Evolutionary conservation across 768 basidiomycete species (phyloP).

Genomic region (Rhodosporidiobolus odoratus): DNA sequence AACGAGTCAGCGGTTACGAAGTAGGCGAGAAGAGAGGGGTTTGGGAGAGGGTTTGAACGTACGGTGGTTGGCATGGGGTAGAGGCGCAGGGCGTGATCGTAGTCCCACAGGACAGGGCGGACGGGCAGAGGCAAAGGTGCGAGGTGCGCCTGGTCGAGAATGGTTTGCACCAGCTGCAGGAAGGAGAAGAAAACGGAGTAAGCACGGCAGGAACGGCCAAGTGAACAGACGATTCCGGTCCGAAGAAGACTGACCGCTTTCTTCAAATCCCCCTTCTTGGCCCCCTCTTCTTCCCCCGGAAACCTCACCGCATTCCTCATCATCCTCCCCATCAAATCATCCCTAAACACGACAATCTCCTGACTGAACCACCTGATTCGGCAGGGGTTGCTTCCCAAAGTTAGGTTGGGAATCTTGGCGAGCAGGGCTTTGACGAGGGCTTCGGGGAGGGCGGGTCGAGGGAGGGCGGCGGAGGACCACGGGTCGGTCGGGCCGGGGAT

Average conservation of each 20-base stretch:
- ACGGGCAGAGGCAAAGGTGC: constrained; percentile 75
- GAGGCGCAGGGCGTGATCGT: constrained; percentile 82
- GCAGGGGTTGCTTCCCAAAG: constrained; percentile 86
- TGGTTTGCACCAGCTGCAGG: constrained; percentile 50
- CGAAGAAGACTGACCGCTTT: constrained; percentile 18
- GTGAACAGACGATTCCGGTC: not conserved
- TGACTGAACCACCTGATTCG: constrained; percentile 91
- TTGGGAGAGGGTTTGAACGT: constrained; percentile 44
- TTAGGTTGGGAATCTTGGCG: constrained; percentile 67
- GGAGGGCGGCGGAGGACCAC: constrained; percentile 63
- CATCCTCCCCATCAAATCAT: constrained; percentile 91
- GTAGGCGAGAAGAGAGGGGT: not conserved
- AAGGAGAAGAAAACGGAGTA: not conserved
- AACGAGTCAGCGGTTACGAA: not conserved
- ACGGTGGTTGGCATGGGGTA: constrained; percentile 93
- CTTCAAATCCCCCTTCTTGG: constrained; percentile 23
- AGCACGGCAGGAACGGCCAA: not conserved
- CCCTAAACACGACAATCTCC: constrained; percentile 88
- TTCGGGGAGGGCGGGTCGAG: constrained; percentile 72
- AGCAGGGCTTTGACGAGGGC: constrained; percentile 66
- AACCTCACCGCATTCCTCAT: constrained; percentile 83
- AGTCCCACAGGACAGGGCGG: constrained; percentile 81
- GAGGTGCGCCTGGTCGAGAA: constrained; percentile 93
- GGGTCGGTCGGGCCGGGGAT: constrained; percentile 92
- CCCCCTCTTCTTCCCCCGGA: constrained; percentile 62